These are phyloP conservation scores for Urostyla sp. DNA, from an alignment of 73 alveolate genomes.

Conservation along the genomic window DNA sequence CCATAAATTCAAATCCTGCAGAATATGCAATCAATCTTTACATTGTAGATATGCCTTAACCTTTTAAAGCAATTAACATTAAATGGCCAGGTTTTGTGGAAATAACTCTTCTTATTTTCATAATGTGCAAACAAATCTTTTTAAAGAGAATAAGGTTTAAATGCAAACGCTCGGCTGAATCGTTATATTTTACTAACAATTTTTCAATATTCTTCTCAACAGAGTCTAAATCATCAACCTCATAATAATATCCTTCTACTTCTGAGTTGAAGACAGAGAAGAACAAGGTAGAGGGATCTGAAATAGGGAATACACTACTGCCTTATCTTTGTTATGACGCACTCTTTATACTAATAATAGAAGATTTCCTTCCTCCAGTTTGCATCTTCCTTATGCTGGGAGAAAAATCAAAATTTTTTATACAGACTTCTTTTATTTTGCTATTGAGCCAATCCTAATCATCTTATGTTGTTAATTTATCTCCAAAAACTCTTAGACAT, in stretches of 20 bases:
- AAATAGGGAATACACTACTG: neutral
- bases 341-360: neutral
- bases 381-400: neutral
- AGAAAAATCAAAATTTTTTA: neutral
- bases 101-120: slow-evolving; percentile 79
- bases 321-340: neutral
- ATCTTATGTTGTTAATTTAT: neutral
- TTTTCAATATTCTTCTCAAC: slow-evolving; percentile 40
- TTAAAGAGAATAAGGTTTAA: slow-evolving; percentile 78
- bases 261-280: slow-evolving; percentile 55
- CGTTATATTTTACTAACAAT: slow-evolving; percentile 76
- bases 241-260: slow-evolving; percentile 65
- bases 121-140: slow-evolving; percentile 67
- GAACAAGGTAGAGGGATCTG: neutral
- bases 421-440: neutral
- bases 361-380: neutral
- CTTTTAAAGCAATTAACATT: slow-evolving; percentile 81
- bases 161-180: slow-evolving; percentile 51
- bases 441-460: slow-evolving; percentile 26
- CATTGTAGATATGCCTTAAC: slow-evolving; percentile 79
- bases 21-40: slow-evolving; percentile 68
- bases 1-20: slow-evolving; percentile 41
- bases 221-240: slow-evolving; percentile 45
- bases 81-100: slow-evolving; percentile 80
- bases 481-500: slow-evolving; percentile 25